Conservation (phyloP, 805 yeast genomes). For the Yamadazyma scolyti region DNA sequence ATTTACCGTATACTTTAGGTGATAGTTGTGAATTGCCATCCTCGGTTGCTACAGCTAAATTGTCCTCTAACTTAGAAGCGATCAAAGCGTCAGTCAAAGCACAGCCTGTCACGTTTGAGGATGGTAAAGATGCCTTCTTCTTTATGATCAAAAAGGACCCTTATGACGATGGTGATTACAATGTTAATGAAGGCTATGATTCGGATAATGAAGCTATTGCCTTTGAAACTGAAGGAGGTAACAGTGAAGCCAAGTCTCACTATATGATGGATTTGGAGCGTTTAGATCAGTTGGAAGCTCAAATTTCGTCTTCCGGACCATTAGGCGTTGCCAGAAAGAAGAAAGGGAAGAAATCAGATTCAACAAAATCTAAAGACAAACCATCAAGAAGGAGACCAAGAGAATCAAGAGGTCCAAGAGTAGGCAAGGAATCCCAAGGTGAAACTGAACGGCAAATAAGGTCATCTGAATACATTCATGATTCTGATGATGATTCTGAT, state of each 20-base stretch:
- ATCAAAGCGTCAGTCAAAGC: slow-evolving; percentile 39
- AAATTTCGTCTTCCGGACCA: slow-evolving; percentile 11
- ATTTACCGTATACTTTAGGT: slow-evolving; percentile 35
- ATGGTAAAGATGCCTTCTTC: slow-evolving; percentile 32
- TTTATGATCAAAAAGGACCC: slow-evolving; percentile 24
- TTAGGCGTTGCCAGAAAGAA: slow-evolving; percentile 25
- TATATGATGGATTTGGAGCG: slow-evolving; percentile 23
- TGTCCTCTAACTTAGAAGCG: slow-evolving; percentile 32
- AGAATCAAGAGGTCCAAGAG: not conserved
- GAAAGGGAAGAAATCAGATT: slow-evolving; percentile 6
- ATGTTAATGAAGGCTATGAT: slow-evolving; percentile 21
- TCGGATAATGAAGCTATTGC: slow-evolving; percentile 28
- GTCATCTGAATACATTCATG: slow-evolving; percentile 54
- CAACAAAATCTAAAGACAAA: slow-evolving; percentile 7
- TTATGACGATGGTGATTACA: slow-evolving; percentile 24
- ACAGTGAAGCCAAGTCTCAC: slow-evolving; percentile 5
- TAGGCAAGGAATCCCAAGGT: slow-evolving; percentile 15
- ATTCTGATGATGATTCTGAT: slow-evolving; percentile 59
- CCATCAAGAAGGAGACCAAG: slow-evolving; percentile 16
- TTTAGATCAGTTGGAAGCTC: slow-evolving; percentile 36
- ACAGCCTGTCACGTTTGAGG: slow-evolving; percentile 32
- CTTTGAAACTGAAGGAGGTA: slow-evolving; percentile 22
- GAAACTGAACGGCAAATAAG: slow-evolving; percentile 18
- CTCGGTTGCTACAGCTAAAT: slow-evolving; percentile 20
- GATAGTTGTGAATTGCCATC: slow-evolving; percentile 39